Evolutionary conservation across 208 protist genomes (phyloP), one percentile per base, ranked within the genome.

Genomic region (Leishmania martiniquensis): DNA sequence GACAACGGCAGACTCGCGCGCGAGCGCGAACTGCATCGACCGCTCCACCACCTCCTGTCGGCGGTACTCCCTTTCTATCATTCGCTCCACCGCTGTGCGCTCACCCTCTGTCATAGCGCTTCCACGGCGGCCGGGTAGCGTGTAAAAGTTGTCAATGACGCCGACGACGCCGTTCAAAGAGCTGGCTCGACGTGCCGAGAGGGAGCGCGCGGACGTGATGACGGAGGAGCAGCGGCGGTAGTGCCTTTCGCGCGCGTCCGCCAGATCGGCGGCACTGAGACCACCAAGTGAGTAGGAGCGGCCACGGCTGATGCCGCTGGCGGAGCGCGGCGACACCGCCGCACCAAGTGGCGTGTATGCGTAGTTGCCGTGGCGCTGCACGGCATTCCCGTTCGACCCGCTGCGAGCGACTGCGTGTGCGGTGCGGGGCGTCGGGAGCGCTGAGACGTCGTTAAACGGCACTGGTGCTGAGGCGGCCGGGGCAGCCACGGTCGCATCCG

Each of bases 41-140:
- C 89, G 89, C 44, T 80, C 80, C 34, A 74, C 57, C 22, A 76
- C 87, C 57, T 86, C 82, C 78, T 83, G 65, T 9, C 85, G 92
- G 39, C 85, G 87, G 34, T 66, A 55, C 57, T 94, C 92, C 55
- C 87, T 86, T 44, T 92, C 86, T 67, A 86, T 75, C 90, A 96
- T 93, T 20, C 77, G 69, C 49, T 88, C 86, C 52, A 95, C 34
- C 45, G 87, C 89, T 25, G 85, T 22, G 7, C 60, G 51, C 80
- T 95, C 89, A 3, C 73, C 86, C 34, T 87, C 84, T n/a, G 89
- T 90, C 69, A 95, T 78, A 55, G 57, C 57, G 34, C 68, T 47
- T 5, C 57, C 20, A 75, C 86, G 68, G 45, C 76, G 66, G 32
- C 44, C 37, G 59, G 68, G 42, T 17, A 42, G 25, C 20, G 20